A percentile compares a stretch with the other conserved stretches of the same genome.
These are phyloP conservation scores for Termitomyces eurrhizus DNA, from an alignment of 768 basidiomycete genomes.

Conservation along the genomic window DNA sequence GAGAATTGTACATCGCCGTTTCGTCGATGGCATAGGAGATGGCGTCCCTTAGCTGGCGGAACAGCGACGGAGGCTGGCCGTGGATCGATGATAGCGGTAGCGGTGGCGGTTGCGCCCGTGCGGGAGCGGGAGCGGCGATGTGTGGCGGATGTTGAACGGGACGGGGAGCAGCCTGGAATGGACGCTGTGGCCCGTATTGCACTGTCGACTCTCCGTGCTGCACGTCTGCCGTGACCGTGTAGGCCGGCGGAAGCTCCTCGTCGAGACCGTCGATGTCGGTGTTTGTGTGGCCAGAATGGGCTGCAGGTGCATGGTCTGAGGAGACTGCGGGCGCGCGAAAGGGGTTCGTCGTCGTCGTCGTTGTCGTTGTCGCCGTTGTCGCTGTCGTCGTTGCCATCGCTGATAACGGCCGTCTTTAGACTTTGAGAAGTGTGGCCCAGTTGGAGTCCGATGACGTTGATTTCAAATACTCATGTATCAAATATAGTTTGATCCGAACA, in stretches of 20 bases:
- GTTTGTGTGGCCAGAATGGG: neutral
- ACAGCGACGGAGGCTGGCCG: neutral
- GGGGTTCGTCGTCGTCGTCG: conserved; percentile 23
- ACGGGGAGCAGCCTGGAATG: conserved; percentile 43
- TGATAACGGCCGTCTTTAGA: neutral
- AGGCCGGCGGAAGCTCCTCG: conserved; percentile 69
- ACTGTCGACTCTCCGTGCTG: conserved; percentile 58
- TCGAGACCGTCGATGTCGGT: conserved; percentile 18
- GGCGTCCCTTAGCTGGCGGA: conserved; percentile 10
- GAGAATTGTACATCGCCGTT: neutral
- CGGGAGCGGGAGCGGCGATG: neutral
- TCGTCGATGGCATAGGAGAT: conserved; percentile 8
- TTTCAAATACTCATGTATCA: neutral
- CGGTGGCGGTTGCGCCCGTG: too few relatives aligned
- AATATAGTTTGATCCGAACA: too few relatives aligned
- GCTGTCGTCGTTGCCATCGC: neutral
- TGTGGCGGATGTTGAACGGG: conserved; percentile 10
- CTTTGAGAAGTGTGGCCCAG: neutral
- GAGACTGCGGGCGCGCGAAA: conserved; percentile 27
- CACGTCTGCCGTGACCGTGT: conserved; percentile 53
- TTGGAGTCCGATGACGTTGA: neutral
- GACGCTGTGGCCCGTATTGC: conserved; percentile 57
- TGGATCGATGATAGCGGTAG: too few relatives aligned
- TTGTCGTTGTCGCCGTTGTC: neutral
- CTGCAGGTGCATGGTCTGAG: neutral